Evolutionary conservation across 805 yeast species (phyloP).

Genomic region (Cyberlindnera mrakii): DNA sequence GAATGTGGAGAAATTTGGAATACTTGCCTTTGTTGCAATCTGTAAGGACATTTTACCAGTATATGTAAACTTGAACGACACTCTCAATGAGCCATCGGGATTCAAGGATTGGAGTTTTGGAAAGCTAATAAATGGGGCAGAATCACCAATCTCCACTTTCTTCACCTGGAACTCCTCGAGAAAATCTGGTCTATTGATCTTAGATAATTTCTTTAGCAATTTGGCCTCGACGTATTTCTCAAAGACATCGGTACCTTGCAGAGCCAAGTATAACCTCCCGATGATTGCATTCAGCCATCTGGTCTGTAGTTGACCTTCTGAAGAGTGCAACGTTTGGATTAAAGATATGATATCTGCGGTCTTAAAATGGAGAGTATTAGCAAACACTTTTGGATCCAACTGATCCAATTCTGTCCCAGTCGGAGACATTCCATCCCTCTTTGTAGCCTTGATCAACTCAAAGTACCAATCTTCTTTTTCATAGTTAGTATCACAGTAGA

Average conservation of each 20-base stretch:
- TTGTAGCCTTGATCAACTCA: constrained; percentile 72
- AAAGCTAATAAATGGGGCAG: constrained; percentile 74
- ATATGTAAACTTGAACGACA: constrained; percentile 59
- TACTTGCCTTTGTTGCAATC: constrained; percentile 71
- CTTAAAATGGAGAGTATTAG: constrained; percentile 65
- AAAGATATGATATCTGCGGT: constrained; percentile 68
- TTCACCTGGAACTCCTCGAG: constrained; percentile 75
- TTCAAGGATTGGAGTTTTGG: constrained; percentile 65
- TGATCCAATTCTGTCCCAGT: constrained; percentile 23
- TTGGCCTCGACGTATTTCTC: constrained; percentile 50
- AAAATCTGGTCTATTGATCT: constrained; percentile 83
- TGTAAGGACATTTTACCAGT: constrained; percentile 72
- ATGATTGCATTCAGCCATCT: constrained; percentile 87
- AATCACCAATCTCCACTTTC: constrained; percentile 65
- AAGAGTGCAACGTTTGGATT: constrained; percentile 71
- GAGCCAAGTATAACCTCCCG: constrained; percentile 75
- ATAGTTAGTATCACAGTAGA: constrained; percentile 70
- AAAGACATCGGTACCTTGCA: constrained; percentile 66
- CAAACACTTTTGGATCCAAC: constrained; percentile 56
- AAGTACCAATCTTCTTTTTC: constrained; percentile 95
- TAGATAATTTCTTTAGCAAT: constrained; percentile 65
- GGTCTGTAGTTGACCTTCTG: constrained; percentile 76
- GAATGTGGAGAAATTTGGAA: constrained; percentile 64
- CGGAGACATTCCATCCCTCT: constrained; percentile 24
- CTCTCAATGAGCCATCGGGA: constrained; percentile 71